Evolutionary conservation across 768 basidiomycete species (phyloP), one percentile per base, ranked within the genome.

Genomic region (Coprinellus aureogranulatus): DNA sequence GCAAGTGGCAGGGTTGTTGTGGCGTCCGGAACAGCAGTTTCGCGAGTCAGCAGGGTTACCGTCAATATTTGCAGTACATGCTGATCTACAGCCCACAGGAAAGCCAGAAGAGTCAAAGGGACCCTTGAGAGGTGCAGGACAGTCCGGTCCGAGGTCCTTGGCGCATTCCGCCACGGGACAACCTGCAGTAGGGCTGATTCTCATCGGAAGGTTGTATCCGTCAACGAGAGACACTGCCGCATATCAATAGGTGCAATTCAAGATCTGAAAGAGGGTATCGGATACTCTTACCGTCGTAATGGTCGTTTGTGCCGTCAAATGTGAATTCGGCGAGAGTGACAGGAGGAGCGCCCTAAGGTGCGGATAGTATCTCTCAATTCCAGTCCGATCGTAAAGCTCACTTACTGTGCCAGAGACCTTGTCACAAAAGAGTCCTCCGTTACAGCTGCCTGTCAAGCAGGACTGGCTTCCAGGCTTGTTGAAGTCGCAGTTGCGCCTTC

Each of bases 261-360:
- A 86, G 86, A 61, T 87, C 83, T 28, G 87, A 44, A 22, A 25
- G 18, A 12, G 14, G 12, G 30, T 53, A 22, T 20, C 26, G 4
- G 20, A 85, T 42, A 51, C 16, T 23, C 75, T 28, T 31, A 83
- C 85, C 81, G 64, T 87, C 85, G 50, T 87, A 88, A 59, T 72
- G 84, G 60, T 88, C 87, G 1, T 48, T 23, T 40, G 70, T 73
- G 8, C 71, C 75, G 40, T 63, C 59, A 5, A 88, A 71, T 14
- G 84, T 87, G 72, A 81, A 88, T 61, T 89, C 86, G 0, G 88
- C 88, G 34, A 88, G 73, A 1, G 81, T 78, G 3, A 83, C 87
- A 46, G 88, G 88, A 37, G 87, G 86, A n/a, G 84, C 79, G 53
- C 83, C 83, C 73, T 74, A 40, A 22, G 22, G 27, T 34, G 20